These are phyloP conservation scores for Cyberlindnera maritima DNA, from an alignment of 805 yeast species.

Conservation along the genomic window DNA sequence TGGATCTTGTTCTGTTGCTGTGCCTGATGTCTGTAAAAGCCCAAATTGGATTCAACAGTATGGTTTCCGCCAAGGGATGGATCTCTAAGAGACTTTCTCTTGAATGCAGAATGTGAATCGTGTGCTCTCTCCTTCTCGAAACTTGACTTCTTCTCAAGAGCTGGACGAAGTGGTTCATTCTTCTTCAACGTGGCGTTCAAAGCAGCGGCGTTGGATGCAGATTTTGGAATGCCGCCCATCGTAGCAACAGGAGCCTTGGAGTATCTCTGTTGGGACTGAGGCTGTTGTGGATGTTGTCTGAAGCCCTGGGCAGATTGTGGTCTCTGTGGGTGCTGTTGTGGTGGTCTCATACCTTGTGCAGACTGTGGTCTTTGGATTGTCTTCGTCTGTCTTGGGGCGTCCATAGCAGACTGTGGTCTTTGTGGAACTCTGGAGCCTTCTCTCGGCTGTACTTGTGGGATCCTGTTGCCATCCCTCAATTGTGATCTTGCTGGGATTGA, in stretches of 20 bases:
- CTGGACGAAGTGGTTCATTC: constrained; percentile 35
- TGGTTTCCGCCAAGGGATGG: constrained; percentile 24
- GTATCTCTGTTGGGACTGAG: background rate
- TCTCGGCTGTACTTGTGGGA: constrained; percentile 1
- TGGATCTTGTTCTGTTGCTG: constrained; percentile 12
- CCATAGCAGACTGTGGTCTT: constrained; percentile 12
- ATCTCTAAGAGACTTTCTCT: constrained; percentile 35
- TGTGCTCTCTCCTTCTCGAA: constrained; percentile 46
- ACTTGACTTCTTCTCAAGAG: constrained; percentile 42
- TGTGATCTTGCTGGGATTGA: constrained; percentile 2
- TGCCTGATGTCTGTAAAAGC: constrained; percentile 28
- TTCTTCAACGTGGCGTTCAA: constrained; percentile 51
- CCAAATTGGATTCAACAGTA: constrained; percentile 24
- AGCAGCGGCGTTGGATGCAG: constrained; percentile 28
- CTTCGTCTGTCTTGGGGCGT: background rate
- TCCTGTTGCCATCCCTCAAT: background rate
- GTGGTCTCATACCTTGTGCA: constrained; percentile 11
- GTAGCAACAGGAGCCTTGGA: background rate
- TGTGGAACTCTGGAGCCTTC: background rate
- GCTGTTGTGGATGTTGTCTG: constrained; percentile 6
- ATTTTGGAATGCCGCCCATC: constrained; percentile 8
- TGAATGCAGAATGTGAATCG: constrained; percentile 35
- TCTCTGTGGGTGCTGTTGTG: constrained; percentile 2
- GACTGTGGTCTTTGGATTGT: constrained; percentile 12
- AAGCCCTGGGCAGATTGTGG: constrained; percentile 13